Evolutionary conservation across 257 asterid genomes (phyloP).

Genomic region (Striga asiatica): DNA sequence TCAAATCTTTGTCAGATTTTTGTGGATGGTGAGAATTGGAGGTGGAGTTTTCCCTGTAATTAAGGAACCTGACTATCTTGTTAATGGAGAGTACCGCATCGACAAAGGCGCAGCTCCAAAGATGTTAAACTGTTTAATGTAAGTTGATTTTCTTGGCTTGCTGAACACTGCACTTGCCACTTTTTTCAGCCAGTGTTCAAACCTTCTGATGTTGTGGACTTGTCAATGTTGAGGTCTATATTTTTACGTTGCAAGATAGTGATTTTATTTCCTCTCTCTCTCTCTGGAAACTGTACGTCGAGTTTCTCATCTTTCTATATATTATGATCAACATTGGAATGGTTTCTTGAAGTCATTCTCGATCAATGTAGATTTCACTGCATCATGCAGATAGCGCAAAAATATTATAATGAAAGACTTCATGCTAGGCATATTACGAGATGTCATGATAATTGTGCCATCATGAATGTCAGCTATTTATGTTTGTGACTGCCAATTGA

Average conservation of each 20-base stretch:
- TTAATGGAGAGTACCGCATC: conserved; percentile 95
- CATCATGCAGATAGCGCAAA: too few species aligned
- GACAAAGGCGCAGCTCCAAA: conserved; percentile 98
- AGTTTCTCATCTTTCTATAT: neutral
- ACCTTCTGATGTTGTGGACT: neutral
- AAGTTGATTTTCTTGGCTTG: conserved; percentile 27
- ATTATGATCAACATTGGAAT: neutral
- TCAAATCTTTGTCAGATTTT: conserved; percentile 57
- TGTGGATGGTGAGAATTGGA: conserved; percentile 99
- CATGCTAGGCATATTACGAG: too few species aligned
- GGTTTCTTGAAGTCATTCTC: neutral
- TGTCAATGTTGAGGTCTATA: neutral
- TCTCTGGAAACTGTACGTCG: neutral
- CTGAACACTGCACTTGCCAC: neutral
- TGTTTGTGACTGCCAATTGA: neutral
- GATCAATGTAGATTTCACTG: too few species aligned
- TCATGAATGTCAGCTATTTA: neutral
- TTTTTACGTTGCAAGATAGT: neutral
- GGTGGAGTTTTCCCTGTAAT: conserved; percentile 96
- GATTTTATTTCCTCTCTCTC: neutral
- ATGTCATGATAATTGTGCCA: too few species aligned
- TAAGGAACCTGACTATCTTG: conserved; percentile 98
- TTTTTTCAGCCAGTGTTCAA: conserved; percentile 2
- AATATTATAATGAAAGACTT: too few species aligned
- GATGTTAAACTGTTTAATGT: conserved; percentile 97